Base-by-base conservation (phyloP, 2,329 filamentous ascomycete species). In the Stylonectria norvegica region DNA sequence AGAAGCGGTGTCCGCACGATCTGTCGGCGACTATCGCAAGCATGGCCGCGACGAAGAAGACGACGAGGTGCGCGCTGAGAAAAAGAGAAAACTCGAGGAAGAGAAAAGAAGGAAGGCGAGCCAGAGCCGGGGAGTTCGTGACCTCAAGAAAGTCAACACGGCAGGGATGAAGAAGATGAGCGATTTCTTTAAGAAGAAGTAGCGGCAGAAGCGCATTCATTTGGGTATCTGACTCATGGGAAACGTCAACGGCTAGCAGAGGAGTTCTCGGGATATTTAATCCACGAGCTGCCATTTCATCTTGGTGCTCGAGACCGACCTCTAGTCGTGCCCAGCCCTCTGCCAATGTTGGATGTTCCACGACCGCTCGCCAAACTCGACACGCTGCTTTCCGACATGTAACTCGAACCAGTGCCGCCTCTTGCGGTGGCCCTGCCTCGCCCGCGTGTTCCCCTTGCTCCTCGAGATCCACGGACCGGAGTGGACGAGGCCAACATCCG, bases 141-240 rank as follows among this genome's bases (percentile, higher is more conserved):
- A 90, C 34, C 63, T 98, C 57, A 86, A 86, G 62, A 98, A 97
- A 69, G 91, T 90, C 34, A 86, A 97, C 66, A 90, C 85, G 0
- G 79, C 69, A 16, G 93, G 93, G 2, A 98, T 98, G 93, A 93
- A 86, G 76, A 98, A 97, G 72, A 78, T 98, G 78, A 95, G 87
- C 60, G 79, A 83, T 47, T 98, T 98, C 68, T 98, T 98, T 64
- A 81, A 81, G 45, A 94, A 91, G 68, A 78, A 77, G 47, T 57
- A 53, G 42, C 40, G 33, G 14, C 34, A 32, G 30, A 41, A 28
- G 20, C 55, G 50, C 51, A 31, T 30, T 30, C 9, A 9, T 30
- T 45, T 55, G 59, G 61, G 59, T 61, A 63, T 61, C 55, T 61
- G 38, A 42, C 50, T 45, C 27, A 52, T 39, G 32, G 40, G 50